These are phyloP conservation scores for Cladosporium austrohemisphaericum DNA, from an alignment of 2,329 filamentous ascomycete genomes.

Conservation along the genomic window DNA sequence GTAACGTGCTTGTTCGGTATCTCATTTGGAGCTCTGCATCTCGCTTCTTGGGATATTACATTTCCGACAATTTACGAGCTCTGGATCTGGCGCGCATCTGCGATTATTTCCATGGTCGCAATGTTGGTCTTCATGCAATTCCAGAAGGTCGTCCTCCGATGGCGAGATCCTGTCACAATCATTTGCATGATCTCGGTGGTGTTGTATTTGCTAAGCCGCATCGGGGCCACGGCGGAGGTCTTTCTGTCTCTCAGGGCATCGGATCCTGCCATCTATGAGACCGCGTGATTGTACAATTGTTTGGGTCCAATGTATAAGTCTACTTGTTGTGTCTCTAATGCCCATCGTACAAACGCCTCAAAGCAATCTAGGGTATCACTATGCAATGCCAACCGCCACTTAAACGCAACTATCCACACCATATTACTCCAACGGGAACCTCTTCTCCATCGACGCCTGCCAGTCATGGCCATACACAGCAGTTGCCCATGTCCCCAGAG, in stretches of 20 bases:
- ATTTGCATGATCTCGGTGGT: slow-evolving; percentile 1
- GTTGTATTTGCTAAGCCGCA: slow-evolving; percentile 3
- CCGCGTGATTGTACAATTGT: too few species aligned
- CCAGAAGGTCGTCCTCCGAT: slow-evolving; percentile 12
- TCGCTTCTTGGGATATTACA: slow-evolving; percentile 31
- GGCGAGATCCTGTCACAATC: slow-evolving; percentile 2
- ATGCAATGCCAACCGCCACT: background rate
- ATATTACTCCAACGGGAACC: slow-evolving; percentile 1
- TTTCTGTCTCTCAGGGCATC: slow-evolving; percentile 7
- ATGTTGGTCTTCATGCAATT: slow-evolving; percentile 21
- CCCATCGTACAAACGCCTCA: background rate
- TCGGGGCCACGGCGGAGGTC: slow-evolving; percentile 5
- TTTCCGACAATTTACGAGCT: slow-evolving; percentile 31
- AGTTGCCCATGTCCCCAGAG: slow-evolving; percentile 46
- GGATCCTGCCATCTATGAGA: slow-evolving; percentile 5
- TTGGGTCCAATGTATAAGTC: too few species aligned
- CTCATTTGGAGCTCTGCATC: slow-evolving; percentile 32
- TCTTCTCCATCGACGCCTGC: slow-evolving; percentile 8
- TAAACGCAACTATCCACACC: background rate
- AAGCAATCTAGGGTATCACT: slow-evolving; percentile 1
- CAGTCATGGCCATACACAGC: slow-evolving; percentile 45
- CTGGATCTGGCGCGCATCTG: slow-evolving; percentile 31
- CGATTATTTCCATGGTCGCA: slow-evolving; percentile 28
- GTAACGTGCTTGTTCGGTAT: slow-evolving; percentile 19
- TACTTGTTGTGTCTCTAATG: too few species aligned